Conservation (phyloP, 1,139 yeast species). For the Schizosaccharomyces versatilis region DNA sequence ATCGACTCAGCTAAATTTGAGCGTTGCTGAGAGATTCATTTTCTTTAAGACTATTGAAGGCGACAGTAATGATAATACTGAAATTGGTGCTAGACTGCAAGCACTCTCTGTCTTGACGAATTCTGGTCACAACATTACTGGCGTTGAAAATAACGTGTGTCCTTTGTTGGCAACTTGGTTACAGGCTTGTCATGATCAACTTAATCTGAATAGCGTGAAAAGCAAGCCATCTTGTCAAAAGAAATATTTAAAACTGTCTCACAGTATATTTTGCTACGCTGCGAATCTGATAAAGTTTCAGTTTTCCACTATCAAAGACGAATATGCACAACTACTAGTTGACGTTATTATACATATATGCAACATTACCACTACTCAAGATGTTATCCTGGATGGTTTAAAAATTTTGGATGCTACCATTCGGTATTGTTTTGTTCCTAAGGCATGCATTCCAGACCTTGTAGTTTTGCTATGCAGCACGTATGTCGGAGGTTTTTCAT, state of each 20-base stretch:
- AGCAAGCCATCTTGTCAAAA: background rate
- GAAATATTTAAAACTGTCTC: slow-evolving; percentile 12
- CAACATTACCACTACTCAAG: slow-evolving; percentile 23
- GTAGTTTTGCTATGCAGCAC: slow-evolving; percentile 33
- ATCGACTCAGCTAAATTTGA: background rate
- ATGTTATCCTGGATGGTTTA: slow-evolving; percentile 26
- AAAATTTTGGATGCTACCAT: slow-evolving; percentile 28
- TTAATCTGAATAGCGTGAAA: slow-evolving; percentile 14
- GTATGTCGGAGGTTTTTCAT: slow-evolving; percentile 21
- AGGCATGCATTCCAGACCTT: slow-evolving; percentile 21
- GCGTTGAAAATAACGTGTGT: slow-evolving; percentile 4
- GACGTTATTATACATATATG: slow-evolving; percentile 24
- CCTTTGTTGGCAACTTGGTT: slow-evolving; percentile 5
- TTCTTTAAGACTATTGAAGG: slow-evolving; percentile 38
- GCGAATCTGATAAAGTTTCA: slow-evolving; percentile 30
- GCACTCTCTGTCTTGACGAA: slow-evolving; percentile 35
- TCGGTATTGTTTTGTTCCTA: slow-evolving; percentile 30
- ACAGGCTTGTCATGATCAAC: background rate
- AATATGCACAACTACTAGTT: slow-evolving; percentile 22
- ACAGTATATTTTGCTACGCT: slow-evolving; percentile 22
- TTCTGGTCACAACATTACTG: slow-evolving; percentile 33
- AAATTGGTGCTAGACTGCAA: slow-evolving; percentile 33
- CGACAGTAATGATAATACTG: slow-evolving; percentile 28
- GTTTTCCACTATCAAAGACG: slow-evolving; percentile 26
- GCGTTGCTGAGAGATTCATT: slow-evolving; percentile 23